phyloP scores from a whole-genome alignment of 2,329 filamentous ascomycete genomes.

The Chalara sp. region DNA sequence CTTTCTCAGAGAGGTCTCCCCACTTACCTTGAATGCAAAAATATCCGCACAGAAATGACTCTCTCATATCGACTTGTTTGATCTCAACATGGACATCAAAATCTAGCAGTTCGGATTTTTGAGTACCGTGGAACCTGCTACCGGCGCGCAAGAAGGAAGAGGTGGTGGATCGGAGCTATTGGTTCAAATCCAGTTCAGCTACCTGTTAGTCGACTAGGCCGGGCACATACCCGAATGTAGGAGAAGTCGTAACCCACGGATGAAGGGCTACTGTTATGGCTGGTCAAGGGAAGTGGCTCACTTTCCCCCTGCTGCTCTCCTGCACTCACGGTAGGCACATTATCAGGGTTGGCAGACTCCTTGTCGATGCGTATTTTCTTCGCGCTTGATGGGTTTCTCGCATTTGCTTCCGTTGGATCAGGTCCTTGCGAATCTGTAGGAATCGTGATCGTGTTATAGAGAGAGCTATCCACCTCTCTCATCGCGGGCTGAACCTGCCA shows the following conservation, averaged over 20 bases:
- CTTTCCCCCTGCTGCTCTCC: slow-evolving; percentile 29
- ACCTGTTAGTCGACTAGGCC: slow-evolving; percentile 1
- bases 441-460: too few relatives aligned
- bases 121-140: slow-evolving; percentile 82
- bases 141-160: slow-evolving; percentile 83
- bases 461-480: too few relatives aligned
- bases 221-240: slow-evolving; percentile 42
- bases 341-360: too few relatives aligned
- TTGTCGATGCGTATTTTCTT: too few relatives aligned
- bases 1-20: not conserved
- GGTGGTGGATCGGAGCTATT: slow-evolving; percentile 58
- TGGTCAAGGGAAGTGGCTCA: slow-evolving; percentile 23
- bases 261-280: slow-evolving; percentile 30
- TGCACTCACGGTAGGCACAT: slow-evolving; percentile 22
- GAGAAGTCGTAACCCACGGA: slow-evolving; percentile 48
- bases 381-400: too few relatives aligned
- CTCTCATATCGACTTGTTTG: slow-evolving; percentile 89
- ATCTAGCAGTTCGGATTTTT: slow-evolving; percentile 85
- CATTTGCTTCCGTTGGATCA: too few relatives aligned
- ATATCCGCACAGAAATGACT: slow-evolving; percentile 92
- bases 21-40: slow-evolving; percentile 80
- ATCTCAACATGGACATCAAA: slow-evolving; percentile 97
- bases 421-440: too few relatives aligned
- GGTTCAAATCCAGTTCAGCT: slow-evolving; percentile 23
- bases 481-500: too few relatives aligned